Conservation (phyloP, 306 rosid genomes). For the Boehmeria nivea region DNA sequence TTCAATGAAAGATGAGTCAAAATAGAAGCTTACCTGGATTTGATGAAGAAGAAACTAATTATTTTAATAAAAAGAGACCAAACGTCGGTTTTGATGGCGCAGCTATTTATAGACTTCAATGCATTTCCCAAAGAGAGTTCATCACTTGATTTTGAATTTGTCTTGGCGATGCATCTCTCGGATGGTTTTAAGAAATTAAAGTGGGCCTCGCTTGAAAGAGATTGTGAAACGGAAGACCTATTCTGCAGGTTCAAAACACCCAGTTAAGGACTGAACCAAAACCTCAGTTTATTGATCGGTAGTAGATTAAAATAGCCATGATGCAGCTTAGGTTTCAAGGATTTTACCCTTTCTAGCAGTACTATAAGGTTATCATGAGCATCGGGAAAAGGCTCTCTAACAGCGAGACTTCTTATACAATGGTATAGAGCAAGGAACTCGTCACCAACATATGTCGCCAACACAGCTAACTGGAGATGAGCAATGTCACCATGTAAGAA, state of each 20-base stretch:
- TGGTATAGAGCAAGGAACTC: conserved; percentile 94
- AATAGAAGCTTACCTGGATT: conserved; percentile 57
- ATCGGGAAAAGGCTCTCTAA: conserved; percentile 91
- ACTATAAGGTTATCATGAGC: conserved; percentile 75
- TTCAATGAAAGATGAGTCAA: neutral
- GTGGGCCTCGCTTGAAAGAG: conserved; percentile 26
- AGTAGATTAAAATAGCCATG: neutral
- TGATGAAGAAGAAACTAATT: conserved; percentile 65
- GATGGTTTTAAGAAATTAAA: conserved; percentile 48
- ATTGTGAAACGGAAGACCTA: conserved; percentile 47
- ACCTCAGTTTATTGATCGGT: too few species aligned
- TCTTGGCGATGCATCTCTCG: conserved; percentile 26
- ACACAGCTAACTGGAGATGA: conserved; percentile 74
- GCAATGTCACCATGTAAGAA: conserved; percentile 14
- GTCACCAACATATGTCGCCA: conserved; percentile 87
- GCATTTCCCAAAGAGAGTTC: conserved; percentile 21
- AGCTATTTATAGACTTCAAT: conserved; percentile 25
- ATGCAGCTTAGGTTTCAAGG: conserved; percentile 1
- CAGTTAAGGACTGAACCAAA: conserved; percentile 24
- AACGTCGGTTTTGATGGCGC: conserved; percentile 30
- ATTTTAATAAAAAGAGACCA: conserved; percentile 70
- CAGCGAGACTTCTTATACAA: conserved; percentile 86
- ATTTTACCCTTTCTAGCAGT: conserved; percentile 76
- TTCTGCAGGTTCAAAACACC: conserved; percentile 59
- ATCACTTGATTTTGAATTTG: conserved; percentile 20